Evolutionary conservation across 129 eudicot genomes (phyloP).

Genomic region (Flaveria brownii): DNA sequence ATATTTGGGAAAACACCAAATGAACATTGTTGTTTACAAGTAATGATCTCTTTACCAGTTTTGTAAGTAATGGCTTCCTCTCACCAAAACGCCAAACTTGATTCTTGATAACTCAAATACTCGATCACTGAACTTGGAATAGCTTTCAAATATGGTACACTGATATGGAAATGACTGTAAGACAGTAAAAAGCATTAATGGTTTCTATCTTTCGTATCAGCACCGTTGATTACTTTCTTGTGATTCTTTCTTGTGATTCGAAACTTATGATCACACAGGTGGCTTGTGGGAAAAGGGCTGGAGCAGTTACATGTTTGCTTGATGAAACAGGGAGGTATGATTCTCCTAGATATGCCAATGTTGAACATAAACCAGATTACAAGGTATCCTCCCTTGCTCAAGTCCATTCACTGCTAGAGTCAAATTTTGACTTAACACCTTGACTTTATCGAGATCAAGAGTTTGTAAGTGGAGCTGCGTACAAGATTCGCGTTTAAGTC

Average conservation of each 20-base stretch:
- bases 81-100: too few relatives aligned
- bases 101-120: too few relatives aligned
- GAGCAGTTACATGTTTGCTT: conserved; percentile 85
- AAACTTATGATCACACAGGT: conserved; percentile 55
- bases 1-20: not conserved
- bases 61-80: not conserved
- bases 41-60: not conserved
- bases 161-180: not conserved
- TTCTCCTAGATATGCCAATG: conserved; percentile 65
- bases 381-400: conserved; percentile 85
- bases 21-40: not conserved
- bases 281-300: conserved; percentile 98
- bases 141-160: not conserved
- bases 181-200: not conserved
- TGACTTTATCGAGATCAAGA: conserved; percentile 32
- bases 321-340: conserved; percentile 94
- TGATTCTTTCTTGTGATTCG: conserved; percentile 20
- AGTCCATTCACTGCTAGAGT: conserved; percentile 56
- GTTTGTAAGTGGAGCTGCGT: not conserved
- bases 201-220: not conserved
- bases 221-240: not conserved
- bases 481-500: not conserved
- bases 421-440: conserved; percentile 64
- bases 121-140: too few relatives aligned
- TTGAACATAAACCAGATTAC: conserved; percentile 86